Percentiles rank a stretch among this genome's conserved stretches.
These are phyloP conservation scores for Lentinula raphanica DNA, from an alignment of 768 basidiomycete species.

Conservation along the genomic window DNA sequence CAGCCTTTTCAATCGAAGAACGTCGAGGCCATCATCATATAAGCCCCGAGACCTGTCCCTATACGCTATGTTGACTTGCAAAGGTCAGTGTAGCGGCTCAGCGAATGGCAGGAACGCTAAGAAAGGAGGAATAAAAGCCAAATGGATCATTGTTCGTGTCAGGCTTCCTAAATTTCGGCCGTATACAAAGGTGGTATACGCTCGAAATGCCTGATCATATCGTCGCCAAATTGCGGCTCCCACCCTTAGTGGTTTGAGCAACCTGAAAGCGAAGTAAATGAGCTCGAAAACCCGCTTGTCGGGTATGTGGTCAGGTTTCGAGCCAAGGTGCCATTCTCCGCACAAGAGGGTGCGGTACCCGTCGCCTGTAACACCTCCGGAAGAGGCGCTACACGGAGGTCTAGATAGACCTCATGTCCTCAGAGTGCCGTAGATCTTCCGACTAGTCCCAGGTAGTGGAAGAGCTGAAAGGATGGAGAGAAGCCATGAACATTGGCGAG, in stretches of 20 bases:
- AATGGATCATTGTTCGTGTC: conserved; percentile 4
- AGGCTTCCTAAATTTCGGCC: neutral
- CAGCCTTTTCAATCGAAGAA: conserved; percentile 9
- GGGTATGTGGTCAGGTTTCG: conserved; percentile 6
- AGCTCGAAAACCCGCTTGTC: conserved; percentile 11
- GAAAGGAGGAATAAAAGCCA: conserved; percentile 13
- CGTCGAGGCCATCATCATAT: conserved; percentile 12
- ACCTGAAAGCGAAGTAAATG: conserved; percentile 12
- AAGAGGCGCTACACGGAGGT: conserved; percentile 10
- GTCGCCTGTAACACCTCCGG: conserved; percentile 11
- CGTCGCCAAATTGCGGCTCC: conserved; percentile 11
- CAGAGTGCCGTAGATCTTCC: too few relatives aligned
- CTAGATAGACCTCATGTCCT: conserved; percentile 13
- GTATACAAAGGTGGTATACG: conserved; percentile 9
- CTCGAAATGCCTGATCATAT: conserved; percentile 10
- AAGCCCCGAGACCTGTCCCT: conserved; percentile 11
- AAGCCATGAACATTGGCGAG: too few relatives aligned
- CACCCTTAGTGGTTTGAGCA: conserved; percentile 12
- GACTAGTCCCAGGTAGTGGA: too few relatives aligned
- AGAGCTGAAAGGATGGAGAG: too few relatives aligned
- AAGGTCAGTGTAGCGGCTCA: conserved; percentile 13
- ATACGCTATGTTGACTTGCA: conserved; percentile 8
- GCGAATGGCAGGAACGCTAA: conserved; percentile 14
- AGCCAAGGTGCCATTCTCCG: conserved; percentile 13
- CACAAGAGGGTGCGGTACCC: conserved; percentile 11